These are phyloP conservation scores for Thalia dealbata DNA, from an alignment of 176 grass and related monocot species.

Conservation along the genomic window DNA sequence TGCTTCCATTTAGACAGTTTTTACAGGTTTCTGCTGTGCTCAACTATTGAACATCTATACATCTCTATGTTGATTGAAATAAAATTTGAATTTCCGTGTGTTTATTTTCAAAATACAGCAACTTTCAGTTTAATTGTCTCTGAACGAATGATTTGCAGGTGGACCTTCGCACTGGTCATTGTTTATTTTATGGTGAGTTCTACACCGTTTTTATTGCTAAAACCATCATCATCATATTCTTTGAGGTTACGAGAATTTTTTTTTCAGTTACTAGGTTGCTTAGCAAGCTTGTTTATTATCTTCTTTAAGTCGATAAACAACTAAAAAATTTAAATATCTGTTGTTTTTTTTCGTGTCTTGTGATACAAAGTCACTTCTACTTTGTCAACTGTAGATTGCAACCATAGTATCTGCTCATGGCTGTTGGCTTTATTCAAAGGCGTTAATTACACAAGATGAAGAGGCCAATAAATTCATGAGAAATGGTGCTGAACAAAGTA, in stretches of 20 bases:
- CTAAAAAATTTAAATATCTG: neutral
- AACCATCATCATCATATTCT: neutral
- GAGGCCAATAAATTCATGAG: slow-evolving; percentile 38
- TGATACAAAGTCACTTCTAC: neutral
- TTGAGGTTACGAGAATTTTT: neutral
- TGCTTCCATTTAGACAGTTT: too few species aligned
- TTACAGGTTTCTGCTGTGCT: neutral
- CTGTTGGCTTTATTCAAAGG: slow-evolving; percentile 57
- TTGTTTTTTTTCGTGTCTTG: neutral
- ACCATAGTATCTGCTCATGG: slow-evolving; percentile 58
- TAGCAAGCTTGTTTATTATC: neutral
- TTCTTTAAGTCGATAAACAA: neutral
- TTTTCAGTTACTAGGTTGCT: neutral
- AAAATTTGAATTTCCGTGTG: neutral
- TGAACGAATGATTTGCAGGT: slow-evolving; percentile 41
- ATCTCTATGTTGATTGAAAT: neutral
- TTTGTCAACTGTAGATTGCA: slow-evolving; percentile 30
- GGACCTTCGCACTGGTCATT: slow-evolving; percentile 60
- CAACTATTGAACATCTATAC: neutral
- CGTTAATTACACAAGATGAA: slow-evolving; percentile 24
- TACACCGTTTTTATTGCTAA: neutral
- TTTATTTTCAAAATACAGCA: neutral
- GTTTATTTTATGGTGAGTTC: slow-evolving; percentile 58
- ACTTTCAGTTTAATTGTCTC: slow-evolving; percentile 7
- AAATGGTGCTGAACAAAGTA: slow-evolving; percentile 34